Evolutionary conservation across 1,284 basidiomycete genomes (phyloP).

Genomic region (Malassezia arunalokei): DNA sequence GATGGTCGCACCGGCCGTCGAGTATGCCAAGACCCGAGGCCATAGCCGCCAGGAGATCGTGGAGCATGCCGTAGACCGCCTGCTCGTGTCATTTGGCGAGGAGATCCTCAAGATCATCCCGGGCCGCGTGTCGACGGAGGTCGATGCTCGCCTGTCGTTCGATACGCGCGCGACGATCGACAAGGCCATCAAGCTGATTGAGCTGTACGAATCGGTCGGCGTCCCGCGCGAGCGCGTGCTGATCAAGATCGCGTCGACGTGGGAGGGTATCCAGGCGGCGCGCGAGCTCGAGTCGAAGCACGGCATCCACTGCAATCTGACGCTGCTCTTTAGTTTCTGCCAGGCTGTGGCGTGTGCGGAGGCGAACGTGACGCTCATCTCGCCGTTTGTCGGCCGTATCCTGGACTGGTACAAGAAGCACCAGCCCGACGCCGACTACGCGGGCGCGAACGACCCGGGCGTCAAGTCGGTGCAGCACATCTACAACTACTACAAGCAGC

Average conservation of each 20-base stretch:
- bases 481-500: constrained; percentile 94
- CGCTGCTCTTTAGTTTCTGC: constrained; percentile 91
- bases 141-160: constrained; percentile 92
- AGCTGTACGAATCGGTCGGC: constrained; percentile 79
- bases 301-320: constrained; percentile 95
- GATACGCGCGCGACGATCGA: constrained; percentile 82
- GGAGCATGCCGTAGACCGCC: constrained; percentile 68
- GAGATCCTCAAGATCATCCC: constrained; percentile 92
- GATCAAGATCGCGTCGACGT: constrained; percentile 98
- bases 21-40: constrained; percentile 67
- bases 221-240: constrained; percentile 76
- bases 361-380: constrained; percentile 93
- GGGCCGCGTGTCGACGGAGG: constrained; percentile 96
- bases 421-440: constrained; percentile 39
- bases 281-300: constrained; percentile 76
- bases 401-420: constrained; percentile 45
- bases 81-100: constrained; percentile 91
- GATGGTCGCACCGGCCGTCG: constrained; percentile 70
- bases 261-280: constrained; percentile 98
- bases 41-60: constrained; percentile 35
- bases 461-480: constrained; percentile 89
- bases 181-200: constrained; percentile 75
- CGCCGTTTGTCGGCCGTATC: constrained; percentile 87
- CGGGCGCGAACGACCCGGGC: constrained; percentile 69
- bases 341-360: constrained; percentile 98